Evolutionary conservation across 1,139 yeast species (phyloP), one percentile per base, ranked within the genome.

Genomic region (Arxiozyma slooffiae): DNA sequence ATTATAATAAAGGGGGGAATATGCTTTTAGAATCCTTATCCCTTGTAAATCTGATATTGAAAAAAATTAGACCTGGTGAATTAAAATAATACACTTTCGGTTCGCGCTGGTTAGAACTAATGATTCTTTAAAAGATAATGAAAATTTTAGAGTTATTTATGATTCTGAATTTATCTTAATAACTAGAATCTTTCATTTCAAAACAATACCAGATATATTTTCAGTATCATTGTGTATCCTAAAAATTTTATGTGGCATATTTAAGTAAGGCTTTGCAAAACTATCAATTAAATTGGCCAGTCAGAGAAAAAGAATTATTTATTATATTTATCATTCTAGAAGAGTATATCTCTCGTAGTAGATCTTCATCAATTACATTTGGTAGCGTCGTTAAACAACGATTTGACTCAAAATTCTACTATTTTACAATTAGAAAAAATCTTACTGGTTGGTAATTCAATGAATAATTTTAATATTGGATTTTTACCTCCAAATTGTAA

Each of bases 61-160:
- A 56, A 66, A n/a, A 60, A 38, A 61, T 52, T 21, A 60, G 58
- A 45, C 59, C 59, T 2, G 60, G 56, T 48, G 69, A 66, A 50
- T 52, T 66, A 52, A 61, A 62, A 52, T 67, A 66, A 39, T 66
- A 66, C 50, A 64, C 64, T 38, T 66, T 65, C 53, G 67, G 69
- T 7, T 65, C 69, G n/a, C n/a, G 2, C 62, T 67, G 16, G 53
- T 66, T 7, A 50, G 68, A 44, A 54, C 63, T 16, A 56, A 54
- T 39, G 63, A 60, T 43, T 50, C 58, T 11, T 48, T 54, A 4
- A 54, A 55, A 37, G 54, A 57, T 14, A 52, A 45, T 44, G 62
- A 61, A 49, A 64, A 66, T 50, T 53, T 65, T 37, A 58, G 67
- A 46, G 52, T 58, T 4, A 60, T 63, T 17, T 62, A 67, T 18